Evolutionary conservation across 73 alveolate species (phyloP).

Genomic region (Urostyla sp.): DNA sequence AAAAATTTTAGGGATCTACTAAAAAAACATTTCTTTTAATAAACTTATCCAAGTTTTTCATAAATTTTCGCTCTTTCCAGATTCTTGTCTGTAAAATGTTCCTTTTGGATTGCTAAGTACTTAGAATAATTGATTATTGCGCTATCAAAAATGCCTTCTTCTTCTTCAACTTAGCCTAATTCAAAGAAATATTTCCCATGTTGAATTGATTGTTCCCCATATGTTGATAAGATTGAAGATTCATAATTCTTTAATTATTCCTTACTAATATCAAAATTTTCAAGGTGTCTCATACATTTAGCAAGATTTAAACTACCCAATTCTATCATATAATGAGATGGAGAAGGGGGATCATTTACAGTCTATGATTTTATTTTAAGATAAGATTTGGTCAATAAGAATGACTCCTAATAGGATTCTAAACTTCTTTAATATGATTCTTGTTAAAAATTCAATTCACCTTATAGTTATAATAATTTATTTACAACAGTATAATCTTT

Average conservation of each 20-base stretch:
- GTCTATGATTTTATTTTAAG: too few relatives aligned
- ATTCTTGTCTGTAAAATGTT: conserved; percentile 1
- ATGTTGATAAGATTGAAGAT: neutral
- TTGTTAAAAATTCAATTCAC: neutral
- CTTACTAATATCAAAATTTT: neutral
- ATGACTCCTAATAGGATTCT: too few relatives aligned
- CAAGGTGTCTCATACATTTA: conserved; percentile 1
- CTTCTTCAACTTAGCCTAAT: conserved; percentile 16
- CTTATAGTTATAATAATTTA: neutral
- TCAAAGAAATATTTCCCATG: neutral
- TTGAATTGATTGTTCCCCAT: conserved; percentile 10
- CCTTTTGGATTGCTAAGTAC: neutral
- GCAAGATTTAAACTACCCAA: neutral
- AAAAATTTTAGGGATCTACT: neutral
- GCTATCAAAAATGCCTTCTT: neutral
- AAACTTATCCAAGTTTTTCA: neutral
- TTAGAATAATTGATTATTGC: neutral
- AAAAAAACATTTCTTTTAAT: neutral
- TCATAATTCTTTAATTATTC: neutral
- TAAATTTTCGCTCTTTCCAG: conserved; percentile 1
- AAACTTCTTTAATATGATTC: neutral
- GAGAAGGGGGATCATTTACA: too few relatives aligned
- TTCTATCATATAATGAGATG: too few relatives aligned
- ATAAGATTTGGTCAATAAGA: too few relatives aligned
- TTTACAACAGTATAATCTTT: neutral